phyloP scores from a whole-genome alignment of 345 rosid species.

The Moricandia moricandioides region DNA sequence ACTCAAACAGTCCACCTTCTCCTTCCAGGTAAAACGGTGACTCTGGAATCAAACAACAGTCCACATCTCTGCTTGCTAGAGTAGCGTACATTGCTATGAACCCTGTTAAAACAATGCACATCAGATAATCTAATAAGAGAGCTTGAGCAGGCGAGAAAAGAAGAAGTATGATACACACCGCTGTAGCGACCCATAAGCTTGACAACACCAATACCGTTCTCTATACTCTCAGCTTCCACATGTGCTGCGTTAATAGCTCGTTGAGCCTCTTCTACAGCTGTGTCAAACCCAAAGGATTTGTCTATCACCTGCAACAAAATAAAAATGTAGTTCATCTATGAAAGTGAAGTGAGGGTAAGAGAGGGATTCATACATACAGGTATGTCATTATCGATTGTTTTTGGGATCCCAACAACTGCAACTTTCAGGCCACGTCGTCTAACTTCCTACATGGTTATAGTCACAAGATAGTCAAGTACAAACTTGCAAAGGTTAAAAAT shows the following conservation, averaged over 20 bases:
- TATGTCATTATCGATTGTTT: constrained; percentile 77
- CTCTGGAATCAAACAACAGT: constrained; percentile 87
- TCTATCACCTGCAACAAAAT: constrained; percentile 51
- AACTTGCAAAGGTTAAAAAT: background rate
- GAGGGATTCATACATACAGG: constrained; percentile 41
- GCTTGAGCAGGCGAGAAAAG: background rate
- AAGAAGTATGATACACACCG: constrained; percentile 42
- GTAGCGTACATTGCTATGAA: constrained; percentile 88
- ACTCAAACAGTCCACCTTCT: constrained; percentile 68
- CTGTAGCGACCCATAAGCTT: constrained; percentile 80
- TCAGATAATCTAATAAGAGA: background rate
- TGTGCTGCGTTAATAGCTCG: constrained; percentile 81
- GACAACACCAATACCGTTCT: constrained; percentile 70
- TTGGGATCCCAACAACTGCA: constrained; percentile 65
- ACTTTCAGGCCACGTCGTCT: constrained; percentile 69
- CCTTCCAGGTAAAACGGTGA: constrained; percentile 81
- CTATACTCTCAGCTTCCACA: constrained; percentile 70
- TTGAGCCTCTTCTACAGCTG: constrained; percentile 87
- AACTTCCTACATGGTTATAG: constrained; percentile 51
- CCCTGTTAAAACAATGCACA: constrained; percentile 37
- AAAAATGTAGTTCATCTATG: background rate
- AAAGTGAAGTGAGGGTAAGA: background rate
- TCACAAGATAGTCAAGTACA: background rate
- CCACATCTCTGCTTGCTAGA: constrained; percentile 87
- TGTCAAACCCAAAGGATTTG: constrained; percentile 77